Base-by-base conservation (phyloP, 2,329 filamentous ascomycete genomes). In the Drechslerella stenobrocha region DNA sequence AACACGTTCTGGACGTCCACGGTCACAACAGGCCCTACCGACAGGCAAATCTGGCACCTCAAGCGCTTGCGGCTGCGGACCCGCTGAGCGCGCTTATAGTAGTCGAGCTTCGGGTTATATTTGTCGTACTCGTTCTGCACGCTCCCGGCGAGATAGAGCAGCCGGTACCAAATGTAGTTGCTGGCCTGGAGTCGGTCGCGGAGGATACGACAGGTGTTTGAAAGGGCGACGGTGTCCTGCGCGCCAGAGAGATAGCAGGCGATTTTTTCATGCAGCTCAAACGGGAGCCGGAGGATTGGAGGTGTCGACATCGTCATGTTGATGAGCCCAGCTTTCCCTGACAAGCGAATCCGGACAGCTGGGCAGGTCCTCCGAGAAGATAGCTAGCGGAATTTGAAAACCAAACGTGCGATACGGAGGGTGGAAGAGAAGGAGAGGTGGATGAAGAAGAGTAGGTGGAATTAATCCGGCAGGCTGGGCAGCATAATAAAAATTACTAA, bases 231-330 rank as follows among this genome's bases (percentile, higher is more conserved):
- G 1, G 45, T 42, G 18, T 64, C 59, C 2, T 8, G n/a, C 5
- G 35, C 46, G 2, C 22, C n/a, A 3, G 46, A 34, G 9, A 64
- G 37, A 11, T 26, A 51, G 13, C 50, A 7, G 1, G 52, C 59
- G 22, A 64, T 57, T 34, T 57, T 64, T 37, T 46, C 26, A 18
- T 52, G 59, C 7, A 64, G 37, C 42, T 64, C 59, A 30, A 34
- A 64, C n/a, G 59, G 59, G 3, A 64, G 59, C 2, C 45, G 32
- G 45, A 52, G 30, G 20, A 55, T 42, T n/a, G 34, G 13, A 9
- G 42, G 24, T n/a, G 23, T 42, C 15, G 23, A 11, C n/a, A 22
- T 5, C 13, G n/a, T 42, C 18, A 5, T 18, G 37, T 42, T 18
- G 9, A 9, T 4, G 7, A 18, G 18, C n/a, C 13, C 3, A 18